Base-by-base conservation (phyloP, 129 eudicot species). In the sunflower (Helianthus annuus) region DNA sequence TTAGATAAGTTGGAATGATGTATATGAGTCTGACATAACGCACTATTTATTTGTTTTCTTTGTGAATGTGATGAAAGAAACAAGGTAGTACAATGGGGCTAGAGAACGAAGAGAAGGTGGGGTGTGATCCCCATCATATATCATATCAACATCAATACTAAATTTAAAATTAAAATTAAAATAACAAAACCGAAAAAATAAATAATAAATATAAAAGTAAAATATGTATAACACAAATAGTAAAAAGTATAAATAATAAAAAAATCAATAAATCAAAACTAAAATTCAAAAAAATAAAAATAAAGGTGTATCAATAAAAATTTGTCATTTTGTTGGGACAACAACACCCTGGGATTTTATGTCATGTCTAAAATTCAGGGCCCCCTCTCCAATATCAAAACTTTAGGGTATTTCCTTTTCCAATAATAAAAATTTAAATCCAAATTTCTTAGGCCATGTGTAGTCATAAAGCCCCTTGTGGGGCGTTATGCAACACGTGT, bases 101-200 rank as follows among this genome's bases (percentile, higher is more conserved):
- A 66, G 73, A 66, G 79, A 66, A 75, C 66, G 59, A 66, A 75
- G 66, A 29, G 79, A 75, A 75, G 57, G 79, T 75, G 79, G 79
- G 73, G 73, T 66, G 73, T 66, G 66, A 75, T 75, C n/a, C 12
- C 59, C 67, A 75, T 53, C 79, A 55, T 55, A 55, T 55, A 66
- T 74, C 72, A 69, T 54, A 45, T 66, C 45, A 39, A 39, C 24
- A 54, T 55, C 1, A 10, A 2, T 3, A 10, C 52, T 27, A 59
- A 22, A 51, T 17, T 40, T 56, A 57, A 22, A 51, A 38, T 40
- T 56, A 57, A 27, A 27, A 1, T 1, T 2, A 7, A 40, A 7
- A 40, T 7, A 40, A 40, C 32, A 0, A 27, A 27, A 27, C 32
- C 32, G 2, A 27, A 1, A 27, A 27, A 0, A 27, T 27, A 27